A percentile compares a stretch with the other conserved stretches of the same genome.
phyloP scores from a whole-genome alignment of 345 rosid genomes.

The Hypericum perforatum region DNA sequence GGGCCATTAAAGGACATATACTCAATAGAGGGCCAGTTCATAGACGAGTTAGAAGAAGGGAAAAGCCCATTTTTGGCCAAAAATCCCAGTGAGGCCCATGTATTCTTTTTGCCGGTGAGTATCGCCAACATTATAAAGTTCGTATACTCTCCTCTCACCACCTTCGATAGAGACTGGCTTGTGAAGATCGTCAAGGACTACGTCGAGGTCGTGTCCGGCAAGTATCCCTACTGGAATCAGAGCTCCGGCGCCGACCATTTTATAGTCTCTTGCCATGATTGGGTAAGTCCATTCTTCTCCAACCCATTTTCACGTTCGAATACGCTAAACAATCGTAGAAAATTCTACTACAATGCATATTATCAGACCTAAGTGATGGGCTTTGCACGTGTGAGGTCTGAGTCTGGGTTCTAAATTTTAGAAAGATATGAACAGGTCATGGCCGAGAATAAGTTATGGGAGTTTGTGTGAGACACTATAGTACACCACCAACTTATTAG shows the following conservation, averaged over 20 bases:
- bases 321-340: no score
- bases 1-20: slow-evolving; percentile 46
- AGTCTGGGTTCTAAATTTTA: no score
- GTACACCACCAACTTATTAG: no score
- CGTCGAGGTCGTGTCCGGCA: slow-evolving; percentile 21
- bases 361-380: no score
- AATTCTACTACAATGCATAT: no score
- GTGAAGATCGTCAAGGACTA: slow-evolving; percentile 35
- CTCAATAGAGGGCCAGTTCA: slow-evolving; percentile 48
- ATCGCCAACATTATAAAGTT: slow-evolving; percentile 27
- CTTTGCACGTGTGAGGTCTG: no score
- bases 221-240: slow-evolving; percentile 50
- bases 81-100: slow-evolving; percentile 44
- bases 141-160: slow-evolving; percentile 30
- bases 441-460: no score
- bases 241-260: slow-evolving; percentile 58
- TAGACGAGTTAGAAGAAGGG: slow-evolving; percentile 40
- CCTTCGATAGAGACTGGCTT: slow-evolving; percentile 26
- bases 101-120: slow-evolving; percentile 43
- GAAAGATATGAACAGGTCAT: no score
- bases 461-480: no score
- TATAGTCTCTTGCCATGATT: slow-evolving; percentile 56
- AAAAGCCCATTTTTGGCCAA: slow-evolving; percentile 26
- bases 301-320: no score
- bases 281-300: slow-evolving; percentile 26